Conservation (phyloP, 148 eudicot species). For the Rhododendron mucronatum region DNA sequence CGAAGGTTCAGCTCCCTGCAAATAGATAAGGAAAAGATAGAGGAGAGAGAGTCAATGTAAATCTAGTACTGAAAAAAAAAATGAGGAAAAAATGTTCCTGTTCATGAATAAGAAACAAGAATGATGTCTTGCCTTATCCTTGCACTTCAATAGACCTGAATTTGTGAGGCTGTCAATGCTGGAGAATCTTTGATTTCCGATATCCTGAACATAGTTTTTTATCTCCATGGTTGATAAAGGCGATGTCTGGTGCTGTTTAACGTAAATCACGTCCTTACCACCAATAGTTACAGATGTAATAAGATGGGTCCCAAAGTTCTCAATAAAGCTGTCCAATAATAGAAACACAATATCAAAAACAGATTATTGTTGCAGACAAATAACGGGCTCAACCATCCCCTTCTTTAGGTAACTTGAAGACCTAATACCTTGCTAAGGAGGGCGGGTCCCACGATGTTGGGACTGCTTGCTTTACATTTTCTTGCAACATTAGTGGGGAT, state of each 20-base stretch:
- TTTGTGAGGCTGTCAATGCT: conserved; percentile 45
- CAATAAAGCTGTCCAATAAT: conserved; percentile 56
- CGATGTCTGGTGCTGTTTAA: conserved; percentile 76
- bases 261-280: conserved; percentile 84
- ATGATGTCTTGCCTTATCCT: conserved; percentile 67
- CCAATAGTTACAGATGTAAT: conserved; percentile 87
- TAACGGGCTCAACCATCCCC: not conserved
- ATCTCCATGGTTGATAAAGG: conserved; percentile 65
- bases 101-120: conserved; percentile 3
- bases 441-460: conserved; percentile 88
- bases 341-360: not conserved
- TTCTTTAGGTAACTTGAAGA: conserved; percentile 7
- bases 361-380: not conserved
- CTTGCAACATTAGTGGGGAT: conserved; percentile 48
- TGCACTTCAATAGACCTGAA: conserved; percentile 77
- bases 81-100: no score
- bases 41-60: not conserved
- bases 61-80: not conserved
- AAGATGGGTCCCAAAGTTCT: conserved; percentile 84
- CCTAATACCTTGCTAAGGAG: conserved; percentile 64
- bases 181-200: conserved; percentile 80
- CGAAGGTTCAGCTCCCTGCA: conserved; percentile 69
- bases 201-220: conserved; percentile 78
- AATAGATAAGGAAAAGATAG: conserved; percentile 11
- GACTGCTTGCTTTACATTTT: conserved; percentile 59